Evolutionary conservation across 1,139 yeast species (phyloP), one percentile per base, ranked within the genome.

Genomic region (Kodamaea alishanica): DNA sequence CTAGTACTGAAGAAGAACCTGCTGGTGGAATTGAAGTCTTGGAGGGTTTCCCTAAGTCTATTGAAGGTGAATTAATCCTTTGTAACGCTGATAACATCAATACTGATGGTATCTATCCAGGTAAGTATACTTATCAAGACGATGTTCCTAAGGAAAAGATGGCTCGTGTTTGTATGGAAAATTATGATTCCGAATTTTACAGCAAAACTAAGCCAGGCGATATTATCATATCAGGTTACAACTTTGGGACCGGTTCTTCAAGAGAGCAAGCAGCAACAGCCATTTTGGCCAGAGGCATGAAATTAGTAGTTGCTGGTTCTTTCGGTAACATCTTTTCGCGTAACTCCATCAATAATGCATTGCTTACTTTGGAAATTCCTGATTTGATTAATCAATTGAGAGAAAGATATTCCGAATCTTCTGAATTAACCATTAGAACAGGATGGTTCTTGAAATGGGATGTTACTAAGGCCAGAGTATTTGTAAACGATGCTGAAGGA

Each of bases 81-180:
- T 92, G 98, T 73, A 95, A 94, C 58, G 97, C 97, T 30, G 98
- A 92, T 65, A 92, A 92, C 64, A 86, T 92, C 65, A 92, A 92
- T 69, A 92, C 99, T 22, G 99, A 94, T 61, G 98, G 97, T 54
- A 92, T 92, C 46, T 92, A 92, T 58, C 99, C 99, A 9, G 99
- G 99, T 48, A 92, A 94, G 64, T 92, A 92, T 70, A 92, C 99
- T 9, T 92, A 92, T 64, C 97, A 92, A 68, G 99, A 92, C 61
- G 97, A 92, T 59, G 92, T 92, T 36, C 77, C 97, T 33, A 77
- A 84, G 54, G 95, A 87, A 52, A 86, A 84, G 62, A 92, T 92
- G 99, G 97, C 98, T 28, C 84, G 90, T 63, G 98, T 92, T 36
- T 94, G 98, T 70, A 94, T 92, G 99, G 98, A 92, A 65, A 92